phyloP scores from a whole-genome alignment of 192 early-diverging fungal species.

The Backusella psychrophila region DNA sequence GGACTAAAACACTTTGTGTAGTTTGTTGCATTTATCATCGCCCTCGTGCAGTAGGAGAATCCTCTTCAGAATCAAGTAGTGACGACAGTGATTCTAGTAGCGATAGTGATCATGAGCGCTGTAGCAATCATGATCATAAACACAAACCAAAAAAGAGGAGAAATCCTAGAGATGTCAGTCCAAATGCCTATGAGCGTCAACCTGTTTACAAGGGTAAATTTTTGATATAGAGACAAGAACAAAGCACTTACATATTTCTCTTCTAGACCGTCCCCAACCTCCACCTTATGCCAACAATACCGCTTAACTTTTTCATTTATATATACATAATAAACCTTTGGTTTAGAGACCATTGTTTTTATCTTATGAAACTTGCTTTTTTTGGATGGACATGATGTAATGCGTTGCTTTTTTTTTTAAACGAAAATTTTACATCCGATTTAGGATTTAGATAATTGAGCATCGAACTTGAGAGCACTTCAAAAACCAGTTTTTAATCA shows the following conservation, averaged over 20 bases:
- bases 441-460: too few relatives aligned
- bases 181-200: constrained; percentile 44
- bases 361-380: too few relatives aligned
- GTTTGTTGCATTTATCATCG: constrained; percentile 77
- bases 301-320: neutral
- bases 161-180: constrained; percentile 31
- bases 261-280: neutral
- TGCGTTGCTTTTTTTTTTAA: too few relatives aligned
- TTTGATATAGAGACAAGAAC: neutral
- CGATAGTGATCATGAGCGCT: constrained; percentile 15
- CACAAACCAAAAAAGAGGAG: constrained; percentile 17
- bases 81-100: constrained; percentile 30
- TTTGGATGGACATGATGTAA: too few relatives aligned
- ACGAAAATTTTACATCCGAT: too few relatives aligned
- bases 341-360: neutral
- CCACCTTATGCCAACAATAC: neutral
- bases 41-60: constrained; percentile 50
- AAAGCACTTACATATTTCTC: neutral
- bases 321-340: neutral
- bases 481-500: too few relatives aligned
- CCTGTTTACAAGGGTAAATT: constrained; percentile 35
- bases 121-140: constrained; percentile 9
- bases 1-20: constrained; percentile 14
- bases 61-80: constrained; percentile 44
- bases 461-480: too few relatives aligned